A percentile compares a stretch with the other conserved stretches of the same genome.
Evolutionary conservation across 106 monocot species (phyloP).

Genomic region (Acorus gramineus): DNA sequence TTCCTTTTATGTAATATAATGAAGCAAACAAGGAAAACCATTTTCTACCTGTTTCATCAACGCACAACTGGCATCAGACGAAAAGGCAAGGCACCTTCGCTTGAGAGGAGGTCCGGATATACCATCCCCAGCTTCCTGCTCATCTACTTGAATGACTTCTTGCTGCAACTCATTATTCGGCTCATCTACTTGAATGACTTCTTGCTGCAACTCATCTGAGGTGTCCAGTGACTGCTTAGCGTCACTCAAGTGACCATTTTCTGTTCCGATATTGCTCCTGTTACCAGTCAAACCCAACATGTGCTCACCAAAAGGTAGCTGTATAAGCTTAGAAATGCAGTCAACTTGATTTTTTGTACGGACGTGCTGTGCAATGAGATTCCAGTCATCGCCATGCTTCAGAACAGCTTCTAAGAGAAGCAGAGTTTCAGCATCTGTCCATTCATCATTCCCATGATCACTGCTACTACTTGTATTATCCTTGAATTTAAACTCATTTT

Average conservation of each 20-base stretch:
- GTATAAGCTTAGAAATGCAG: conserved; percentile 73
- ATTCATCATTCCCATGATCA: conserved; percentile 17
- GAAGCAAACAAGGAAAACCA: background rate
- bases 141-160: conserved; percentile 10
- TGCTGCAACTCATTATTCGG: background rate
- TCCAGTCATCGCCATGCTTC: conserved; percentile 90
- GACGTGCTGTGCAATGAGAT: conserved; percentile 85
- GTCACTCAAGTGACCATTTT: conserved; percentile 6
- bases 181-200: conserved; percentile 5
- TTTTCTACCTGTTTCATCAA: conserved; percentile 55
- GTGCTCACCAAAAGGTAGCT: conserved; percentile 87
- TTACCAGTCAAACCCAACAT: conserved; percentile 25
- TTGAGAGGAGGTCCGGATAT: conserved; percentile 32
- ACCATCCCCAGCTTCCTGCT: conserved; percentile 24
- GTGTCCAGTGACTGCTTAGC: conserved; percentile 7
- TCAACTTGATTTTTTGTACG: conserved; percentile 70
- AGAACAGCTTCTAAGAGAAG: conserved; percentile 83
- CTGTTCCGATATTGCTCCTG: conserved; percentile 23
- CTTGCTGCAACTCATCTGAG: conserved; percentile 13
- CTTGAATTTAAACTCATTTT: conserved; percentile 12
- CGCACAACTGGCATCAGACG: conserved; percentile 34
- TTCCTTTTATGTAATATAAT: background rate
- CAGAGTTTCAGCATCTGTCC: conserved; percentile 87
- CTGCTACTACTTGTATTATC: conserved; percentile 9
- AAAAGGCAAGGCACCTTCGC: conserved; percentile 30